These are phyloP conservation scores for Cladorrhinum samala DNA, from an alignment of 495 filamentous ascomycete species.

Conservation along the genomic window DNA sequence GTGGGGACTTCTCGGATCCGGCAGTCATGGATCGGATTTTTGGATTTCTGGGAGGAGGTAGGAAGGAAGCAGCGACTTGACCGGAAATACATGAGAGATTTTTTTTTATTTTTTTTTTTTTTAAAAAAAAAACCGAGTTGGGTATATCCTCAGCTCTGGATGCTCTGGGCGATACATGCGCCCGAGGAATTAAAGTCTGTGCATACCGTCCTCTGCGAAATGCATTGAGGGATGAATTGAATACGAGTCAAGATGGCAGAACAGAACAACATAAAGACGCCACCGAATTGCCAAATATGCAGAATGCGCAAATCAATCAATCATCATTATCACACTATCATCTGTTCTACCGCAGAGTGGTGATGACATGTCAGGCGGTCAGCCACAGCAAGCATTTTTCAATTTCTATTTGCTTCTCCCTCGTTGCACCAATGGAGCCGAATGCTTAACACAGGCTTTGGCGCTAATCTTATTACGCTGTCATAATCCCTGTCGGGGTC, in stretches of 20 bases:
- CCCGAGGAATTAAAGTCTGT: not conserved
- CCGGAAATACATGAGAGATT: not conserved
- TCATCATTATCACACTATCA: no score
- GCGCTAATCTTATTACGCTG: slow-evolving; percentile 11
- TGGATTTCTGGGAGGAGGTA: not conserved
- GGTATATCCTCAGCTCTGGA: not conserved
- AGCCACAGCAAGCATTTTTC: no score
- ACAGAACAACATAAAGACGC: no score
- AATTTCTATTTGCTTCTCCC: not conserved
- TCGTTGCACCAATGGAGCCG: not conserved
- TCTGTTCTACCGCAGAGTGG: not conserved
- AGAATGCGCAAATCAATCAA: no score
- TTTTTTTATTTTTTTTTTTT: not conserved
- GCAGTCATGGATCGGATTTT: slow-evolving; percentile 10
- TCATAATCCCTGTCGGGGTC: slow-evolving; percentile 10
- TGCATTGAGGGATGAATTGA: no score
- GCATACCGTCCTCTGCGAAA: no score
- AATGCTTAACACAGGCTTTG: not conserved
- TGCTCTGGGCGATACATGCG: not conserved
- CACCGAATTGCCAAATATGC: no score
- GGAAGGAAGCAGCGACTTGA: not conserved
- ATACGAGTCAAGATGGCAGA: no score
- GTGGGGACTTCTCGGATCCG: slow-evolving; percentile 1
- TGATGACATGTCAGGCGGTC: not conserved
- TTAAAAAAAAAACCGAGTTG: not conserved